Evolutionary conservation across 108 stramenopile genomes (phyloP).

Genomic region (Nitzschia sp.): DNA sequence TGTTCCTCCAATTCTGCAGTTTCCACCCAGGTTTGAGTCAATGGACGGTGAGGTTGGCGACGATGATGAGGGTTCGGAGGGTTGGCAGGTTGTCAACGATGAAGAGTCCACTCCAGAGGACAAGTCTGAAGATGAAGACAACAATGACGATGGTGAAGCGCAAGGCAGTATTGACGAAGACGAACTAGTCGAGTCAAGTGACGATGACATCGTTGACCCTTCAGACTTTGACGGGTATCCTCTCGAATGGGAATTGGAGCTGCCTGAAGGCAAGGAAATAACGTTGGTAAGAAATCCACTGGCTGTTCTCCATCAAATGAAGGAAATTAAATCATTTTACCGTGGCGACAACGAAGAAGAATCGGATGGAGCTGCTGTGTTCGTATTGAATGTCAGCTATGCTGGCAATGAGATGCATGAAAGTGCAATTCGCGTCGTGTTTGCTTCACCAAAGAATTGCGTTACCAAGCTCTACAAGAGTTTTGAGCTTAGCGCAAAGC

Average conservation of each 20-base stretch:
- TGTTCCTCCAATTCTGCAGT: constrained; percentile 60
- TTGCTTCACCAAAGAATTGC: constrained; percentile 19
- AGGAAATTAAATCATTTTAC: constrained; percentile 42
- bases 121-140: constrained; percentile 1
- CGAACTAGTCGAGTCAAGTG: constrained; percentile 17
- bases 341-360: constrained; percentile 4
- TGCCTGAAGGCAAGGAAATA: constrained; percentile 6
- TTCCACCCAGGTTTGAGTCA: constrained; percentile 27
- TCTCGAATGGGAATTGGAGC: constrained; percentile 28
- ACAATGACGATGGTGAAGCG: constrained; percentile 20
- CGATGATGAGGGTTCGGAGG: constrained; percentile 3
- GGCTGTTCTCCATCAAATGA: constrained; percentile 49
- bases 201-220: constrained; percentile 33
- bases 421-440: constrained; percentile 64
- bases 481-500: constrained; percentile 3
- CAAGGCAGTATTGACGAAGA: constrained; percentile 2
- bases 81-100: background rate
- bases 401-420: constrained; percentile 83
- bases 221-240: constrained; percentile 44
- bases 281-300: constrained; percentile 51
- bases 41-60: constrained; percentile 16
- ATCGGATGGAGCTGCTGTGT: constrained; percentile 19
- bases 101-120: background rate
- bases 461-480: constrained; percentile 8
- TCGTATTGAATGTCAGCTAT: constrained; percentile 80